Evolutionary conservation across 306 rosid species (phyloP), one percentile per base, ranked within the genome.

Genomic region (Rosa multiflora): DNA sequence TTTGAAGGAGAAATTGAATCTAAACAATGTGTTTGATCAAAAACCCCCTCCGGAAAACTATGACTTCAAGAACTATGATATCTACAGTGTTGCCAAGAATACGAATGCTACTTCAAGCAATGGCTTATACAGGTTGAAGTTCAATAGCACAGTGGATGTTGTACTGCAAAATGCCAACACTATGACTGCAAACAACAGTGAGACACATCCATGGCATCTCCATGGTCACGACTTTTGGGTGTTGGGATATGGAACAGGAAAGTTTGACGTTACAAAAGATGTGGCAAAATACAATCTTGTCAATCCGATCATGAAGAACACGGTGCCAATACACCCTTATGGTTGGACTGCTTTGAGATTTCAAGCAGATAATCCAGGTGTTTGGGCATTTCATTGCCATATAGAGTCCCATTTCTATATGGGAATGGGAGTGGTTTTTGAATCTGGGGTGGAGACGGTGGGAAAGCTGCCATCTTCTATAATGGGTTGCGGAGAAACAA

Each of bases 221-320:
- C 98, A 94, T 70, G 97, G 98, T 0, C 98, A 92, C 76, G 94
- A 94, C 26, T 94, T 94, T 49, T 94, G 98, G 98, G 94, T 92
- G 35, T 79, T 94, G 66, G 97, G 93, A 0, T 85, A 88, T 20
- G 98, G 98, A 39, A 88, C 76, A 0, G 98, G 96, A 12, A 94
- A 81, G 69, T 94, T 92, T 32, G 90, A 90, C 55, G 14, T 67
- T 0, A 63, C 74, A 6, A 92, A 83, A 0, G 93, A 94, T 14
- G 73, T 88, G 0, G 81, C 44, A 53, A 88, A 83, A 0, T 94
- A 89, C 87, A 94, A 94, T 56, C 83, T 94, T 84, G 87, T 46
- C 84, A 81, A 94, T 63, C 98, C 98, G 5, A 89, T 94, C 1
- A 86, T 76, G 93, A 94, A 94, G 91, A 94, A 94, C 75, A 94